phyloP scores from a whole-genome alignment of 1,139 yeast species.

The Candida anutae region DNA sequence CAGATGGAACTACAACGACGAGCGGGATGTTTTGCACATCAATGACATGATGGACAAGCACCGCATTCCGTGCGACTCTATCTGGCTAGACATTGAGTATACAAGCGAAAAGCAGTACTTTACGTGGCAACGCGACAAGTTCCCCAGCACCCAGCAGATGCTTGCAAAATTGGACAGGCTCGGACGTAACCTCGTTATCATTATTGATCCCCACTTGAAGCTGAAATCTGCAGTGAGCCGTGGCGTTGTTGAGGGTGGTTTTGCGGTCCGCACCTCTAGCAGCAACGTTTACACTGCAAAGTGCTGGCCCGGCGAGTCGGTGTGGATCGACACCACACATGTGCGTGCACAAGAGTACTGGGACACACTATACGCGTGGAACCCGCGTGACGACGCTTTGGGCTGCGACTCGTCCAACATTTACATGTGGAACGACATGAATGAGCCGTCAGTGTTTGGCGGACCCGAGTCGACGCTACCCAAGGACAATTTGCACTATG shows the following conservation, averaged over 20 bases:
- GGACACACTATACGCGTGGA: constrained; percentile 29
- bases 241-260: constrained; percentile 27
- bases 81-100: constrained; percentile 95
- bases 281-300: constrained; percentile 62
- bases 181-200: constrained; percentile 74
- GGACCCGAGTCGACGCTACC: constrained; percentile 94
- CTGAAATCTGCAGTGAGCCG: constrained; percentile 60
- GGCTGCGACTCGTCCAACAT: constrained; percentile 51
- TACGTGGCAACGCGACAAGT: constrained; percentile 74
- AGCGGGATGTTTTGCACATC: constrained; percentile 71
- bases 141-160: constrained; percentile 71
- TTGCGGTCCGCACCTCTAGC: constrained; percentile 31
- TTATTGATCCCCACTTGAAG: constrained; percentile 90
- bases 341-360: constrained; percentile 58
- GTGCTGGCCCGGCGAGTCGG: constrained; percentile 97
- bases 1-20: constrained; percentile 93
- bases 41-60: constrained; percentile 61
- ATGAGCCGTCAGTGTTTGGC: constrained; percentile 89
- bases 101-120: constrained; percentile 80
- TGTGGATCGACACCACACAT: constrained; percentile 84
- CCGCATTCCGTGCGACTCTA: constrained; percentile 80
- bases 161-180: constrained; percentile 54
- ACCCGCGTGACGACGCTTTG: constrained; percentile 22
- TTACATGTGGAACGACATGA: constrained; percentile 96
- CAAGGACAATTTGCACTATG: constrained; percentile 69